A percentile compares a stretch with the other conserved stretches of the same genome.
Evolutionary conservation across 352 stramenopile species (phyloP).

Genomic region (Globisporangium uncinulatum): DNA sequence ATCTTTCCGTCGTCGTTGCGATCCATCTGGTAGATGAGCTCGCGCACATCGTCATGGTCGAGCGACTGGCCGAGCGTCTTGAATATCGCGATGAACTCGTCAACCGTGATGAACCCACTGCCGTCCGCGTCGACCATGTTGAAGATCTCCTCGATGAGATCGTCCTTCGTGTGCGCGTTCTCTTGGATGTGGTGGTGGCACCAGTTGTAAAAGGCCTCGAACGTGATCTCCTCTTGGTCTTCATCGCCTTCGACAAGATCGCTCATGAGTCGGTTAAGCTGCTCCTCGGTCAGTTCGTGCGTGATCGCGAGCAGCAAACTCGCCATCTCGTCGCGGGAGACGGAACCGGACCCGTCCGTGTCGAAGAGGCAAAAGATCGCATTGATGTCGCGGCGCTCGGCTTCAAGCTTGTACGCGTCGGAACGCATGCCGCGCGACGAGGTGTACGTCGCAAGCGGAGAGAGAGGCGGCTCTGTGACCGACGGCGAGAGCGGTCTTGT

Average conservation of each 20-base stretch:
- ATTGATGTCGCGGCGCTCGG: constrained; percentile 64
- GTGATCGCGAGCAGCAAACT: constrained; percentile 55
- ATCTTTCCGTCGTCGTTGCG: constrained; percentile 73
- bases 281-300: constrained; percentile 49
- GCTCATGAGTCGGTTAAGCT: constrained; percentile 53
- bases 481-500: constrained; percentile 5
- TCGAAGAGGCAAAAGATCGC: constrained; percentile 72
- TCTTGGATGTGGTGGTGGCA: constrained; percentile 58
- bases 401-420: constrained; percentile 52
- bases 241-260: constrained; percentile 39
- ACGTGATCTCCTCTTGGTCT: constrained; percentile 39
- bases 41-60: constrained; percentile 65
- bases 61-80: constrained; percentile 62
- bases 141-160: constrained; percentile 67
- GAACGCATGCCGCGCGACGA: constrained; percentile 37
- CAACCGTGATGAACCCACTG: constrained; percentile 60
- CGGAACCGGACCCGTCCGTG: constrained; percentile 45
- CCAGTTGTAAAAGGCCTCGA: constrained; percentile 71
- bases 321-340: constrained; percentile 59
- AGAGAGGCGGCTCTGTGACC: constrained; percentile 23
- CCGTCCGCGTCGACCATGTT: constrained; percentile 58
- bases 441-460: constrained; percentile 41
- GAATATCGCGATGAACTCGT: constrained; percentile 73
- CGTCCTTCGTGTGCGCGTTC: constrained; percentile 41
- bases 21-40: constrained; percentile 73